Evolutionary conservation across 192 early-diverging fungal species (phyloP), one percentile per base, ranked within the genome.

Genomic region (Coemansia sp.): DNA sequence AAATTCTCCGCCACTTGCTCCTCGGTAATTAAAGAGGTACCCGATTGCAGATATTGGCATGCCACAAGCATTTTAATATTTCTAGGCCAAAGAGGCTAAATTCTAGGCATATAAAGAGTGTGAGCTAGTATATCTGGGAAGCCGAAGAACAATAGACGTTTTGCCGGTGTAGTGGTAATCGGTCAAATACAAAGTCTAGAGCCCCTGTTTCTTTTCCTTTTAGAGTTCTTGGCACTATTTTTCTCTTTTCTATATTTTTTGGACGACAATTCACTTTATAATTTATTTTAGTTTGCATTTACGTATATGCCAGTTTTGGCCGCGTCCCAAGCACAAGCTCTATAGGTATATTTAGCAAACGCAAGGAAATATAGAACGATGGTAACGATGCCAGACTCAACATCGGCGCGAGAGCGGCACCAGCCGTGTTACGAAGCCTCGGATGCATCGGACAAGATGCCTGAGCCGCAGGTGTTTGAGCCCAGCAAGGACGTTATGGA

Each of bases 381-480:
- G 47, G 20, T 20, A 6, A n/a, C 11, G 24, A 54, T 28, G n/a
- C 5, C 28, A 28, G 28, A 54, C n/a, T 14, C 52, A 54, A 9
- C 37, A 52, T 23, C 44, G 28, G 58, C 58, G 18, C 17, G n/a
- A 34, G 40, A 44, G 40, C 40, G 15, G 58, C 36, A 44, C 26
- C 66, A 10, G 25, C 38, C 12, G 31, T 34, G 7, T 34, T 34
- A 34, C 20, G 46, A 38, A n/a, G 31, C 54, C 34, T 4, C 56
- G 2, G 23, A 11, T 23, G 4, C 49, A 28, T 50, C 60, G 8
- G 26, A 20, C n/a, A 48, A 36, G 8, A 49, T 24, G 21, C 47
- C 56, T 20, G 67, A 67, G 38, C 64, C 70, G n/a, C 64, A 70
- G 28, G 68, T 70, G 5, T 79, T 73, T 23, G 76, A 79, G 54